Conservation (phyloP, 106 monocot genomes). For the Dioscorea zingiberensis region DNA sequence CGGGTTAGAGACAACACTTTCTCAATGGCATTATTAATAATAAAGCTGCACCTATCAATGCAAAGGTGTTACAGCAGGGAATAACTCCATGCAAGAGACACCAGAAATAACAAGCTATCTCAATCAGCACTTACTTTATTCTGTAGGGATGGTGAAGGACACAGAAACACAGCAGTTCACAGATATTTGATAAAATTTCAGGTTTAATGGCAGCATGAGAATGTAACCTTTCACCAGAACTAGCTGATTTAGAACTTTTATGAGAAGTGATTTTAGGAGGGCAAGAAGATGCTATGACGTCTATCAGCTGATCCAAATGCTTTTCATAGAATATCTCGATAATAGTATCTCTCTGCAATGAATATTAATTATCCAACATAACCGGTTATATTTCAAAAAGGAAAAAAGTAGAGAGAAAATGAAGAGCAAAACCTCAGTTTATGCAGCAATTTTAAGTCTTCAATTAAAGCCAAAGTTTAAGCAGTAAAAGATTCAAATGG, state of each 20-base stretch:
- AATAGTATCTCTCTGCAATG: constrained; percentile 73
- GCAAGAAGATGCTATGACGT: constrained; percentile 79
- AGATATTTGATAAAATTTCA: constrained; percentile 92
- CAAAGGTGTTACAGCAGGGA: not conserved
- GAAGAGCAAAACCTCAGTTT: no score
- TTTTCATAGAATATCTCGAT: constrained; percentile 92
- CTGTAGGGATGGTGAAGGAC: constrained; percentile 88
- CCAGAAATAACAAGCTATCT: not conserved
- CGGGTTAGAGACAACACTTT: constrained; percentile 70
- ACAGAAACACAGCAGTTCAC: constrained; percentile 92
- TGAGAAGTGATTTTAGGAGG: constrained; percentile 28
- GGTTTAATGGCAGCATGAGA: constrained; percentile 38
- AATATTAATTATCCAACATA: constrained; percentile 2
- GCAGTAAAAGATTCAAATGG: no score
- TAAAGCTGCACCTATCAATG: constrained; percentile 62
- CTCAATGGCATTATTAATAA: constrained; percentile 88
- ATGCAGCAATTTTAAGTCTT: no score
- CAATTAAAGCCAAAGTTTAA: no score
- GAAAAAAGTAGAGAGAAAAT: no score
- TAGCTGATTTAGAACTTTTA: constrained; percentile 17
- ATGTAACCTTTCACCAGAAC: constrained; percentile 20
- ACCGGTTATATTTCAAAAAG: not conserved
- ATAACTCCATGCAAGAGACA: not conserved
- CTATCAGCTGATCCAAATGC: constrained; percentile 71
- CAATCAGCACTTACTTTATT: constrained; percentile 54